Evolutionary conservation across 352 stramenopile species (phyloP).

Genomic region (Phytophthora pinifolia): DNA sequence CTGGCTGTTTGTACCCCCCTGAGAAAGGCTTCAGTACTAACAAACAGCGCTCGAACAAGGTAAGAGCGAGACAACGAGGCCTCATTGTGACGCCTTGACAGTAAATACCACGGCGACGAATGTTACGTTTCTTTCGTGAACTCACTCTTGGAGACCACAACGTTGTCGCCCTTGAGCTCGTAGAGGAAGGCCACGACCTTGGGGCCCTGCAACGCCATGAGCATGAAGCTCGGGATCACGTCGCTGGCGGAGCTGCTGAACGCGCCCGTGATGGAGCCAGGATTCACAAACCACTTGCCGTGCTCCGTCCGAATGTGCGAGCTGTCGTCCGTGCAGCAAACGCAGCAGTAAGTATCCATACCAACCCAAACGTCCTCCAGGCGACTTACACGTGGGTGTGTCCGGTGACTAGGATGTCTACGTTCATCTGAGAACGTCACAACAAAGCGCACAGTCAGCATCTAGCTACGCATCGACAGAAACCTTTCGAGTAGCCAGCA

Average conservation of each 20-base stretch:
- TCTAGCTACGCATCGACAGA: not conserved
- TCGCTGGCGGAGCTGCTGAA: constrained; percentile 84
- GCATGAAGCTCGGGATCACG: constrained; percentile 95
- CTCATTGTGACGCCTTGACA: constrained; percentile 11
- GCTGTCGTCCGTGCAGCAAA: constrained; percentile 25
- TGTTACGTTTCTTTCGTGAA: constrained; percentile 71
- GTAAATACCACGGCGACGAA: not conserved
- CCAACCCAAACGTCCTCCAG: not conserved
- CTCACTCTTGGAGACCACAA: constrained; percentile 90
- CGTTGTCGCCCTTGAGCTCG: constrained; percentile 84
- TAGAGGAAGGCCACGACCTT: constrained; percentile 99
- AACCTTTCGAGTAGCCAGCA: constrained; percentile 13
- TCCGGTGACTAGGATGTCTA: constrained; percentile 97
- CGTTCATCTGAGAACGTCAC: no score
- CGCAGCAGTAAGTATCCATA: not conserved
- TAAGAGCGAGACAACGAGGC: constrained; percentile 11
- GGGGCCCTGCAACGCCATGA: constrained; percentile 96
- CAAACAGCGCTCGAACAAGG: constrained; percentile 4
- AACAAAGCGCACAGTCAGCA: not conserved
- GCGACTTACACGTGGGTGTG: constrained; percentile 91
- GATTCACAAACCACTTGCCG: constrained; percentile 97
- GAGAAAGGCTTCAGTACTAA: constrained; percentile 24
- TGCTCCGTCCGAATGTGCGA: constrained; percentile 92
- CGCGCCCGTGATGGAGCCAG: constrained; percentile 96
- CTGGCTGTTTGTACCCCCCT: no score